Evolutionary conservation across 2,329 filamentous ascomycete genomes (phyloP).

Genomic region (Neobulgaria alba): DNA sequence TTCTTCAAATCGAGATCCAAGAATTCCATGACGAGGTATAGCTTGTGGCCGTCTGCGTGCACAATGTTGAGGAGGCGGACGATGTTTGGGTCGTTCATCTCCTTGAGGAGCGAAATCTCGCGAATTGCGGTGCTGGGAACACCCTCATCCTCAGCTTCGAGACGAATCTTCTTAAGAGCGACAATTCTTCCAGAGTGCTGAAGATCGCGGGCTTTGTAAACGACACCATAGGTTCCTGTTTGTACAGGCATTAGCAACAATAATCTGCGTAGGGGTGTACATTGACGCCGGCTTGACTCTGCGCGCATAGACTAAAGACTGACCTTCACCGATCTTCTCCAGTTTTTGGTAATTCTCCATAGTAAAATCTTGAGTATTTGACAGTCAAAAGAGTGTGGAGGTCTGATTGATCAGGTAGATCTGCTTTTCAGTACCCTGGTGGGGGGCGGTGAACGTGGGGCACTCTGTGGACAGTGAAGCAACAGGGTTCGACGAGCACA

Average conservation of each 20-base stretch:
- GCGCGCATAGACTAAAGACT: constrained; percentile 24
- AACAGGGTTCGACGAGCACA: not conserved
- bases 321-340: constrained; percentile 94
- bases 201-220: constrained; percentile 89
- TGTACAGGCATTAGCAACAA: constrained; percentile 16
- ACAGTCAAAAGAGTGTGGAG: constrained; percentile 23
- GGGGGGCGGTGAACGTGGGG: constrained; percentile 28
- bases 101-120: constrained; percentile 88
- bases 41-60: constrained; percentile 87
- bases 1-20: constrained; percentile 90
- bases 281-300: not conserved
- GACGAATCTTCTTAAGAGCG: constrained; percentile 88
- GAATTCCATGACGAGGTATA: constrained; percentile 89
- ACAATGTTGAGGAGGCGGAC: constrained; percentile 85
- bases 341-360: constrained; percentile 98
- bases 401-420: constrained; percentile 24
- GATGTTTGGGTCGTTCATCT: constrained; percentile 89
- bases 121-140: constrained; percentile 89
- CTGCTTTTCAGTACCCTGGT: constrained; percentile 20
- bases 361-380: constrained; percentile 18
- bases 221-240: constrained; percentile 84
- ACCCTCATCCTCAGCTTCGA: constrained; percentile 91
- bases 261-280: no score
- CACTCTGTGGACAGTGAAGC: constrained; percentile 12
- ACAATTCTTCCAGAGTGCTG: constrained; percentile 76